Evolutionary conservation across 106 monocot genomes (phyloP), one percentile per base, ranked within the genome.

Genomic region (Dendrobium catenatum): DNA sequence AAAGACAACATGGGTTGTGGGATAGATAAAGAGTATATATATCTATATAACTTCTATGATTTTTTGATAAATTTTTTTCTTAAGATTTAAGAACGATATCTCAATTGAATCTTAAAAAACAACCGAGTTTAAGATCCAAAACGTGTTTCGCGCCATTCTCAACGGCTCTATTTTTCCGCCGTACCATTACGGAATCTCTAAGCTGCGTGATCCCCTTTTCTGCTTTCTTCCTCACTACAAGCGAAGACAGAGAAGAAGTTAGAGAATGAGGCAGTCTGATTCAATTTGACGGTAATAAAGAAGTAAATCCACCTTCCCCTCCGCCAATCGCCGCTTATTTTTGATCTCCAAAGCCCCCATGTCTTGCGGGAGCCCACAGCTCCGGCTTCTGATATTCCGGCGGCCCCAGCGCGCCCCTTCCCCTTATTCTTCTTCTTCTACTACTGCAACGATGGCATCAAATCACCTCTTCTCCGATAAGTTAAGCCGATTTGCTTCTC

Each of bases 71-170:
- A 2, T 37, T 37, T 37, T 37, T 37, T 37, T 37, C 37, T 2
- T 37, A 2, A 37, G 37, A 37, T 37, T 37, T 37, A 37, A 37
- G 37, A 37, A 37, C 37, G 37, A 37, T 37, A 37, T 37, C 37
- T 37, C 37, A 37, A 37, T 37, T 37, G 2, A 37, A 37, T 37
- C 37, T 37, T 37, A 37, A 37, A 33, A 2, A 33, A 33, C 33
- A 33, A 33, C 33, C 33, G 2, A 51, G n/a, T 61, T 61, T n/a
- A 22, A 70, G 19, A 74, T 43, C 42, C 43, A 18, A 74, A 74
- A 74, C 74, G 74, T 74, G 74, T 74, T 74, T 74, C 43, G 74
- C 74, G 74, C 74, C 74, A n/a, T 42, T 29, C 5, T 9, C 43
- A 74, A 74, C 42, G 74, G 20, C 74, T 42, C 41, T 43, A 43